Evolutionary conservation across 1,284 basidiomycete genomes (phyloP), one percentile per base, ranked within the genome.

Genomic region (Ceratobasidium sp.): DNA sequence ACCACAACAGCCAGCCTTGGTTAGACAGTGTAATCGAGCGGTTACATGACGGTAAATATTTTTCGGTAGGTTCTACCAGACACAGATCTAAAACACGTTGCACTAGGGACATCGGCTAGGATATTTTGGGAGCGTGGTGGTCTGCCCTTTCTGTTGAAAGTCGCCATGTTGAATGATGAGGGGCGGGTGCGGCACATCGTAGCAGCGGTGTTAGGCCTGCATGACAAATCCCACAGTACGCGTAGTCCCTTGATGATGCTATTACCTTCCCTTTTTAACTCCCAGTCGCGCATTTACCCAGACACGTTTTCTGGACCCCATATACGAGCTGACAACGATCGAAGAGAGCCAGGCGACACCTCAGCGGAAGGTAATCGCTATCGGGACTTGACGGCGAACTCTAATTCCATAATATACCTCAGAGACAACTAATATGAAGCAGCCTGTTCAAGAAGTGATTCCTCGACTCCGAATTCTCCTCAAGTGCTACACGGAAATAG

Each of bases 41-140:
- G 3, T 16, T 34, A 37, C 37, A 9, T 34, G 34, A 34, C 34
- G 34, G 34, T 34, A 8, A 34, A 34, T 34, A 34, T 34, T 2
- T 3, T 34, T 34, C 34, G 8, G 4, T 34, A 3, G 34, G 4
- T 34, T 8, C 2, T 34, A 34, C 4, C 8, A 8, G 34, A 34
- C 34, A 34, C 34, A 34, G 2, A 34, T 34, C 34, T 8, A 34
- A 2, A 34, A 34, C 34, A 34, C 34, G 8, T 34, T 34, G 34
- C 34, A 34, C 8, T 19, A 39, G 56, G 16, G 5, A 16, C 16
- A 16, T 59, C 9, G 14, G 56, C 56, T n/a, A 59, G 22, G 9
- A 59, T 59, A 31, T n/a, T 59, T 11, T 59, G 56, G 56, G 56
- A 59, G 34, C 37, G 37, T 39, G 56, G 56, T 8, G 34, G 56